phyloP scores from a whole-genome alignment of 2,329 filamentous ascomycete species.

The Allantophomopsis lycopodina region DNA sequence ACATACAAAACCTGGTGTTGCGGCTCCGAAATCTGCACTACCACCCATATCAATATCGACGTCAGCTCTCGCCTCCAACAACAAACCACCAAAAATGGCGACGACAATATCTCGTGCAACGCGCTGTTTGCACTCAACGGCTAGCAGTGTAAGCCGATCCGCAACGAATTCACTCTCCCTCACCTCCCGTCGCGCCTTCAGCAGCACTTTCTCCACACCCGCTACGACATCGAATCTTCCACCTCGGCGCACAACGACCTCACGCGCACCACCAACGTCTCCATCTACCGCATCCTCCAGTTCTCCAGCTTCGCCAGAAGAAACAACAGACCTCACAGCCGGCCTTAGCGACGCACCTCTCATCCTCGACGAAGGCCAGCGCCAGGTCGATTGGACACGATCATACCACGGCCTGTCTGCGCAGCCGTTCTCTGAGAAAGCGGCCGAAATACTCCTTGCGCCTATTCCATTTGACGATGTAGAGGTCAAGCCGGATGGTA shows the following conservation, averaged over 20 bases:
- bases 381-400: slow-evolving; percentile 58
- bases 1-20: slow-evolving; percentile 1
- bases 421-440: slow-evolving; percentile 49
- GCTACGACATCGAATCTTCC: slow-evolving; percentile 1
- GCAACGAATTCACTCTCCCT: no score
- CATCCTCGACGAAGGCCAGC: slow-evolving; percentile 28
- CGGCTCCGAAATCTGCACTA: neutral
- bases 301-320: slow-evolving; percentile 31
- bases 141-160: no score
- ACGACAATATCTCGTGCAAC: no score
- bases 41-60: no score
- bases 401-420: slow-evolving; percentile 57
- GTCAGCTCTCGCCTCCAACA: no score
- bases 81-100: no score
- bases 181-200: slow-evolving; percentile 7
- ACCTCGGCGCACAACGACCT: no score
- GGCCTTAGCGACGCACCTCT: slow-evolving; percentile 36
- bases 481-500: slow-evolving; percentile 95
- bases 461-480: slow-evolving; percentile 62
- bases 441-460: slow-evolving; percentile 43
- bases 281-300: slow-evolving; percentile 1
- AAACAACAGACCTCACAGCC: slow-evolving; percentile 22
- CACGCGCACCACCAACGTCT: no score
- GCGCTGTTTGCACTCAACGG: no score
- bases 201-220: slow-evolving; percentile 5